Percentiles rank a stretch among this genome's conserved stretches.
Conservation (phyloP, 306 rosid genomes). For the Pyrus betulifolia region DNA sequence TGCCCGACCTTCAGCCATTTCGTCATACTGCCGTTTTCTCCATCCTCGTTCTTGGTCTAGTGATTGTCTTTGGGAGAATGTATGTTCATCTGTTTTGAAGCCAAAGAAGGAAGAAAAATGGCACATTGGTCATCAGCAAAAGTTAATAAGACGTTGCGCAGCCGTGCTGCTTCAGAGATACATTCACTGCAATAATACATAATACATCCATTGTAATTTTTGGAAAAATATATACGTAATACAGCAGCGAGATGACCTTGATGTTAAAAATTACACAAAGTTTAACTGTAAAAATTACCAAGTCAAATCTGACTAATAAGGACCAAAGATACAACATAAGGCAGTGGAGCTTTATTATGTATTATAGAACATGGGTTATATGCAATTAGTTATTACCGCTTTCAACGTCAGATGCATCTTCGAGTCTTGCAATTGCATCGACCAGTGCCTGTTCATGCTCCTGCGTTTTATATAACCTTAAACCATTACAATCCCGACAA, state of each 20-base stretch:
- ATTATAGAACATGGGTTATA: slow-evolving; percentile 19
- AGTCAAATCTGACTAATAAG: slow-evolving; percentile 21
- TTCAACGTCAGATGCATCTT: slow-evolving; percentile 81
- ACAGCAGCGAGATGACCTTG: neutral
- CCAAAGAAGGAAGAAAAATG: too few species aligned
- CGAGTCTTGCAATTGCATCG: slow-evolving; percentile 75
- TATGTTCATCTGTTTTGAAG: too few species aligned
- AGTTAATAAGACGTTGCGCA: neutral
- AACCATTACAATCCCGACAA: slow-evolving; percentile 13
- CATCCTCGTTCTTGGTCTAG: slow-evolving; percentile 38
- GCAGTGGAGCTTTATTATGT: slow-evolving; percentile 18
- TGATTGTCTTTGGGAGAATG: neutral
- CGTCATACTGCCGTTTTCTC: slow-evolving; percentile 32
- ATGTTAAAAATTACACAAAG: neutral
- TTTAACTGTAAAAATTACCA: slow-evolving; percentile 1
- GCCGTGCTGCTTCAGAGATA: slow-evolving; percentile 10
- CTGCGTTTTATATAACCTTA: slow-evolving; percentile 44
- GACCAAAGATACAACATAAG: slow-evolving; percentile 36
- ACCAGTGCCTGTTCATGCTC: slow-evolving; percentile 80
- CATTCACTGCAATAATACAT: neutral
- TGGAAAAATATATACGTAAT: neutral
- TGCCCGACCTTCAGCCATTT: slow-evolving; percentile 25
- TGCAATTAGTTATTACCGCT: slow-evolving; percentile 71
- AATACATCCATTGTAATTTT: slow-evolving; percentile 3
- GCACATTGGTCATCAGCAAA: slow-evolving; percentile 5